Conservation (phyloP, 2,329 filamentous ascomycete genomes). For the Epichloe coenophiala region DNA sequence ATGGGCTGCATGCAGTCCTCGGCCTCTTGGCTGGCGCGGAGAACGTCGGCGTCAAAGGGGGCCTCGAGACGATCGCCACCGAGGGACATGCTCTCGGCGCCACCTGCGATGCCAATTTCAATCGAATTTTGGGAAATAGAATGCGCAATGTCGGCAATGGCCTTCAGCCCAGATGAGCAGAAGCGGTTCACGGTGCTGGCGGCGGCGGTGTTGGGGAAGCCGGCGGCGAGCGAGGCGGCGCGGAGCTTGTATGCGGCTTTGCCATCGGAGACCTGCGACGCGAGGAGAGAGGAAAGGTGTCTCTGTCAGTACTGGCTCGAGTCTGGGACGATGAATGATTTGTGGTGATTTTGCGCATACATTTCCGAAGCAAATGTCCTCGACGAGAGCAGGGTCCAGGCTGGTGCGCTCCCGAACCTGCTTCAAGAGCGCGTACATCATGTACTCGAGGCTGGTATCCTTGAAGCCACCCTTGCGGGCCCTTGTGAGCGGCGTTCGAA, state of each 20-base stretch:
- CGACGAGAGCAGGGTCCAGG: constrained; percentile 66
- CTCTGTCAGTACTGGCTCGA: neutral
- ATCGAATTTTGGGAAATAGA: constrained; percentile 71
- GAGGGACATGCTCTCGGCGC: constrained; percentile 76
- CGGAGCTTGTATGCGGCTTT: constrained; percentile 87
- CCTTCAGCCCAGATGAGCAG: constrained; percentile 93
- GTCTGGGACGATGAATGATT: neutral
- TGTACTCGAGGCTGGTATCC: constrained; percentile 78
- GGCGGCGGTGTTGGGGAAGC: constrained; percentile 80
- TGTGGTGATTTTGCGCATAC: constrained; percentile 29
- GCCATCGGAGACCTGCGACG: constrained; percentile 56
- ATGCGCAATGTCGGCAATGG: constrained; percentile 87
- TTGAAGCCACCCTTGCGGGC: constrained; percentile 88
- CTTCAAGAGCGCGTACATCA: constrained; percentile 73
- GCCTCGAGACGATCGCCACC: constrained; percentile 56
- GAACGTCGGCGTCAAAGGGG: constrained; percentile 66
- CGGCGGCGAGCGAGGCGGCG: constrained; percentile 76
- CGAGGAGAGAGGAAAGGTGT: neutral
- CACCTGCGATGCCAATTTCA: constrained; percentile 74
- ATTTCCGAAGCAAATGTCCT: constrained; percentile 89
- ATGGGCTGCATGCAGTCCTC: constrained; percentile 85
- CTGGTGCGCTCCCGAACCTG: constrained; percentile 58
- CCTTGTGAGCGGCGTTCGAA: constrained; percentile 82
- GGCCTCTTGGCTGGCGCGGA: constrained; percentile 59
- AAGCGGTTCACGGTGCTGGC: constrained; percentile 84